Evolutionary conservation across 2,329 filamentous ascomycete species (phyloP), one percentile per base, ranked within the genome.

Genomic region (Fusarium cicatricum): DNA sequence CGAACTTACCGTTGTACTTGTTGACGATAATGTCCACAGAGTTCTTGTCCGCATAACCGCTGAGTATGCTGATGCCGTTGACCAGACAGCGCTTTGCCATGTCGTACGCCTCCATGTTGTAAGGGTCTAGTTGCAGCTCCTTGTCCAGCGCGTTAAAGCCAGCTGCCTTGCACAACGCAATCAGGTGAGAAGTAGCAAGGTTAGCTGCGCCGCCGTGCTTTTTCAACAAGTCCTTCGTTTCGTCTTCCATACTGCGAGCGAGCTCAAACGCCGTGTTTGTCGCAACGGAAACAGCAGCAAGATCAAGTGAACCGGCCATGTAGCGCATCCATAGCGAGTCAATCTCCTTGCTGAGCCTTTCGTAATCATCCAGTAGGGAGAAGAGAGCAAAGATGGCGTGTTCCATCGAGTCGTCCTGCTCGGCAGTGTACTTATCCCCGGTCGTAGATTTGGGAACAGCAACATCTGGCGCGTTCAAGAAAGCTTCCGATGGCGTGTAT

Each of bases 191-290:
- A 0, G 33, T 19, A 0, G 16, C 17, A 5, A 66, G 11, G 2
- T 21, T 1, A 2, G 5, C 3, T 21, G 26, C 37, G 2, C 64
- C 53, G 3, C 38, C 46, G 0, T 45, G 21, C 16, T 55, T 51
- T 3, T 50, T 47, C 2, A 65, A 5, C 1, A 65, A 1, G 3
- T 72, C 76, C 60, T 80, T 75, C 49, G 83, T 81, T 34, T 85
- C 78, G 61, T 83, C 80, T 14, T 66, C 63, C 56, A 68, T 61
- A 42, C 47, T 57, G 9, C 52, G 58, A 4, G 63, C 63, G 10
- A 66, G 7, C 16, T 62, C 66, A 23, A 68, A 66, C 0, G 61
- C 54, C 6, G 43, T 39, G 33, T 68, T 68, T 3, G 61, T 66
- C 9, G 66, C 61, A 0, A 68, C 14, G 5, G 61, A 31, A 2